phyloP scores from a whole-genome alignment of 2,329 filamentous ascomycete genomes.

The Monosporascus sp. region DNA sequence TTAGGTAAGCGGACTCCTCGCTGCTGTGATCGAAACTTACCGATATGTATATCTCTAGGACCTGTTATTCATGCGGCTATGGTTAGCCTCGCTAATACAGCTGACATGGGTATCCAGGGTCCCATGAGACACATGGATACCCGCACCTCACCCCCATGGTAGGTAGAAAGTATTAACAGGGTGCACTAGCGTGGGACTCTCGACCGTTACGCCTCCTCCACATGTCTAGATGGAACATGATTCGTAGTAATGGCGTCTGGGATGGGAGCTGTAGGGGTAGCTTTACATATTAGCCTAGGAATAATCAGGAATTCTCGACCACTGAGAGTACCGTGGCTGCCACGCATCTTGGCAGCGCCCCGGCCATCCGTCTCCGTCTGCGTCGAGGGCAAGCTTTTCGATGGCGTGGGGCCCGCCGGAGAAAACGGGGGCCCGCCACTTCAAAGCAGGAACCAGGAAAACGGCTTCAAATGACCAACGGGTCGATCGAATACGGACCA shows the following conservation, averaged over 20 bases:
- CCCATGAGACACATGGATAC: not conserved
- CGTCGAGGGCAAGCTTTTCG: no score
- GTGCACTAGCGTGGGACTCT: not conserved
- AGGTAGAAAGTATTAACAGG: not conserved
- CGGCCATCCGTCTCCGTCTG: no score
- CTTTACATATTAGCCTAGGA: not conserved
- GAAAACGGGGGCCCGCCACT: no score
- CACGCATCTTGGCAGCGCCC: no score
- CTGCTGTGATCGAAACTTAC: no score
- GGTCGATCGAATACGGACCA: no score
- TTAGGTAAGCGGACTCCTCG: no score
- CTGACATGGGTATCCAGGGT: not conserved
- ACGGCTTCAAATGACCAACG: no score
- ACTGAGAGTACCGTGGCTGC: no score
- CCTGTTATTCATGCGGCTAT: not conserved
- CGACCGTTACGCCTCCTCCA: not conserved
- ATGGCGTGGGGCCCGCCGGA: no score
- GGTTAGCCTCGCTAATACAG: not conserved
- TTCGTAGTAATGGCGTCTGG: not conserved
- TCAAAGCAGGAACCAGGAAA: no score
- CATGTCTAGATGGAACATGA: not conserved
- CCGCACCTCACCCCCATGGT: not conserved
- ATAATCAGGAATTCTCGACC: not conserved
- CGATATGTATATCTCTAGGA: not conserved
- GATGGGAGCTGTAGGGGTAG: not conserved